A percentile compares a stretch with the other conserved stretches of the same genome.
Conservation (phyloP, 306 rosid genomes). For the Trifolium subterraneum region DNA sequence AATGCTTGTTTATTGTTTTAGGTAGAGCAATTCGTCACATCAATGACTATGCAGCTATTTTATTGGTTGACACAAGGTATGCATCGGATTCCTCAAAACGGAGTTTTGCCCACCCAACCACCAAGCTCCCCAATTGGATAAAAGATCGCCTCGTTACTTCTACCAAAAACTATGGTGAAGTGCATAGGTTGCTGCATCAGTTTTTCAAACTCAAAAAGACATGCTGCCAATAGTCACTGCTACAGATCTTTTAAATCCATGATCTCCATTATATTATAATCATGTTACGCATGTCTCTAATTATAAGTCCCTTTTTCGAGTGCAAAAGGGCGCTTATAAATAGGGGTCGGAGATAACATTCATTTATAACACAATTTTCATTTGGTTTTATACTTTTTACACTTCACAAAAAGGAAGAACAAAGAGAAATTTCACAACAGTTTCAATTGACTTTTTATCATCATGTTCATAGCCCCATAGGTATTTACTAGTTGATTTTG, state of each 20-base stretch:
- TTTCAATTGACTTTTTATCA: not conserved
- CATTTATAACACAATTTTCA: not conserved
- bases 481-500: not conserved
- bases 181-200: slow-evolving; percentile 76
- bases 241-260: slow-evolving; percentile 4
- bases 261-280: slow-evolving; percentile 16
- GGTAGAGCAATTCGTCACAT: slow-evolving; percentile 96
- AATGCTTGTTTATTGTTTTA: slow-evolving; percentile 41
- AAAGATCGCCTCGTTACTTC: slow-evolving; percentile 72
- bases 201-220: slow-evolving; percentile 71
- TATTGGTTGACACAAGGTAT: slow-evolving; percentile 77
- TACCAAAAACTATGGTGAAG: slow-evolving; percentile 73
- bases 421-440: not conserved
- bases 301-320: no score
- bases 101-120: slow-evolving; percentile 63
- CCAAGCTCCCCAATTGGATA: slow-evolving; percentile 91
- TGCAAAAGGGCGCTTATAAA: no score
- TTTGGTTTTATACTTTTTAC: not conserved
- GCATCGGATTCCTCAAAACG: slow-evolving; percentile 69
- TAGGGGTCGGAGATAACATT: not conserved
- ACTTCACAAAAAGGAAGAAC: slow-evolving; percentile 1
- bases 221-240: slow-evolving; percentile 42
- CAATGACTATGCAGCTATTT: slow-evolving; percentile 86
- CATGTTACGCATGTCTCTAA: not conserved
- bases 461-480: slow-evolving; percentile 6